Conservation (phyloP, 768 basidiomycete species). For the Phylloporus sp. region DNA sequence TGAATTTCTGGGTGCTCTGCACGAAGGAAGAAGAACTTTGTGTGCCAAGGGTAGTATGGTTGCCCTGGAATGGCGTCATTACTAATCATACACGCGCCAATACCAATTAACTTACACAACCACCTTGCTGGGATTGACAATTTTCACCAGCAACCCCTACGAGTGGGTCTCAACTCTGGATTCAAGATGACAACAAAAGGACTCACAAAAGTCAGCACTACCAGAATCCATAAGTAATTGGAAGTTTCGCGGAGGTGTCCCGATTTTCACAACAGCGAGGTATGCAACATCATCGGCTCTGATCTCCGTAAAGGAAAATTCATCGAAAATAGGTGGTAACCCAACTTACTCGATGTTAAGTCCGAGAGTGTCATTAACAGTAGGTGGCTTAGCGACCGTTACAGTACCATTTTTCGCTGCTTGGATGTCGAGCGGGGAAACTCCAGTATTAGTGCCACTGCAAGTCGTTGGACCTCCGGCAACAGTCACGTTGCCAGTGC, state of each 20-base stretch:
- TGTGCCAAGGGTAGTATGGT: conserved; percentile 64
- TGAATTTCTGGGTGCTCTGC: conserved; percentile 47
- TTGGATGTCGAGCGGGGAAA: conserved; percentile 34
- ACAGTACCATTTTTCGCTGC: conserved; percentile 37
- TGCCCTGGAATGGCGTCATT: conserved; percentile 41
- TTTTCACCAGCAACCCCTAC: conserved; percentile 51
- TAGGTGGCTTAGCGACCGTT: conserved; percentile 40
- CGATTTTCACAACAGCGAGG: conserved; percentile 56
- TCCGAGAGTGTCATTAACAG: conserved; percentile 53
- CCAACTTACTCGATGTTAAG: conserved; percentile 62
- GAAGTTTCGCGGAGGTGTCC: conserved; percentile 59
- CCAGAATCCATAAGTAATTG: conserved; percentile 67
- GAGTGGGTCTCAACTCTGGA: background rate
- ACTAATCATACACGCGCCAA: background rate
- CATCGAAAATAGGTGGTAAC: background rate
- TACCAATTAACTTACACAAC: conserved; percentile 35
- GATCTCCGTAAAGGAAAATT: background rate
- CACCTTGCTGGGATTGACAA: conserved; percentile 42
- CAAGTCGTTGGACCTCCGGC: conserved; percentile 10
- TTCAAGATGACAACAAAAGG: background rate
- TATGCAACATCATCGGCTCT: conserved; percentile 56
- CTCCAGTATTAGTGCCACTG: conserved; percentile 25
- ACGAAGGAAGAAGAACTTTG: conserved; percentile 60
- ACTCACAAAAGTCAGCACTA: conserved; percentile 56
- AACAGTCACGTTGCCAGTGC: conserved; percentile 6